These are phyloP conservation scores for Allomyces macrogynus DNA, from an alignment of 192 early-diverging fungal genomes.

Conservation along the genomic window DNA sequence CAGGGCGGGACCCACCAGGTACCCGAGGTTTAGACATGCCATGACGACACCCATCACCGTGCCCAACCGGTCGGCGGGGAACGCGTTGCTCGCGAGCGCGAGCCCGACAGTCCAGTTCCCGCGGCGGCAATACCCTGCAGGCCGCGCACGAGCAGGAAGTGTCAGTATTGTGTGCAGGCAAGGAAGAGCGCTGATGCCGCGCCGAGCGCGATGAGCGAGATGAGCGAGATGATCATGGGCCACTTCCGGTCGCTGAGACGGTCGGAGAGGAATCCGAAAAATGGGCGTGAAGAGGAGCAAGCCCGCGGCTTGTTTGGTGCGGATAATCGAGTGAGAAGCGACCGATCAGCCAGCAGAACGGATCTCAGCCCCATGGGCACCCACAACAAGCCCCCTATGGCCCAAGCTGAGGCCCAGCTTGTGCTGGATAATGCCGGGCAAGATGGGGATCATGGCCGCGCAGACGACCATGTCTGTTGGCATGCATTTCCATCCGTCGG, in stretches of 20 bases:
- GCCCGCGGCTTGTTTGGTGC: not conserved
- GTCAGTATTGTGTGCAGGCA: not conserved
- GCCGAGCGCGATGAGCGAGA: not conserved
- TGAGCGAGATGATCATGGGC: conserved; percentile 1
- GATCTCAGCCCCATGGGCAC: not conserved
- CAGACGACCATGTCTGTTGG: no score
- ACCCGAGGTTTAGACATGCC: not conserved
- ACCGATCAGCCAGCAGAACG: no score
- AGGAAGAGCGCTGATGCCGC: not conserved
- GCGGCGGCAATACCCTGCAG: not conserved
- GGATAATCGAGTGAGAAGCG: no score
- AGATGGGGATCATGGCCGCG: not conserved
- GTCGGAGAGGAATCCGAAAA: not conserved
- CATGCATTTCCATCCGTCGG: no score
- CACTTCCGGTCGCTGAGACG: not conserved
- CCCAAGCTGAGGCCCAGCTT: not conserved
- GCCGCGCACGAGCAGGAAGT: not conserved
- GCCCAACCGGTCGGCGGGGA: not conserved
- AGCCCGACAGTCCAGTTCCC: not conserved
- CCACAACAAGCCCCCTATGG: not conserved
- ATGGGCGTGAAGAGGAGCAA: not conserved
- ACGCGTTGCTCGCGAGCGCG: not conserved
- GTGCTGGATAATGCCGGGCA: not conserved
- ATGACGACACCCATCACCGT: not conserved
- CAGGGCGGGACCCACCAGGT: not conserved